Base-by-base conservation (phyloP, 2,329 filamentous ascomycete genomes). In the Helminthosporium solani region DNA sequence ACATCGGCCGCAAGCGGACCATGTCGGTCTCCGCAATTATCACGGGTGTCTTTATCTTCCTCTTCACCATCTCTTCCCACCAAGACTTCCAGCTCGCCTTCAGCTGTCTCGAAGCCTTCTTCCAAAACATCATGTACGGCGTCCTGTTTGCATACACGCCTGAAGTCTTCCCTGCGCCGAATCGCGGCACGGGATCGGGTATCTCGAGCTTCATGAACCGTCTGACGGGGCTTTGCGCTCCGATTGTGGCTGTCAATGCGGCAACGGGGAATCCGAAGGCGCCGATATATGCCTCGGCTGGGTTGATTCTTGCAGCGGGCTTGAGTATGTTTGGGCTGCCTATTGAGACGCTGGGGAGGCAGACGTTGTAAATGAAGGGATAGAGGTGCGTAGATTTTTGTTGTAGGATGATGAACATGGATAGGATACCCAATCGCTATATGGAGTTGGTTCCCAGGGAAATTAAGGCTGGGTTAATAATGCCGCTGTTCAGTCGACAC, bases 121-220 rank as follows among this genome's bases (percentile, higher is more conserved):
- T 83, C 54, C 85, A 88, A 44, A 68, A 68, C 42, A 57, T 68
- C 53, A 64, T 63, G 58, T 89, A 88, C 68, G 86, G 85, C 46
- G 84, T 88, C 1, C 72, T 90, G 1, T 90, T 88, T 64, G 84
- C 86, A 7, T 90, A 88, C 63, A 89, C 87, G 0, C 86, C 87
- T 0, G 87, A 90, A 60, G 81, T 89, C 21, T 89, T 90, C 69
- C 86, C 86, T 0, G 84, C 85, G 0, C 84, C 85, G 0, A 81
- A 86, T 18, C 75, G 87, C 25, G 87, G 86, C 4, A 87, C 85
- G 0, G 87, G 85, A 5, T 86, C 83, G 0, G 87, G 86, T 33
- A 84, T 90, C 38, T 82, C 83, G 18, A 86, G 82, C 61, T 86
- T 87, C 61, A 67, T 89, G 49, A 90, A 89, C 66, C 75, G 86